A percentile compares a stretch with the other conserved stretches of the same genome.
These are phyloP conservation scores for Erysiphe pisi DNA, from an alignment of 2,329 filamentous ascomycete species.

Conservation along the genomic window DNA sequence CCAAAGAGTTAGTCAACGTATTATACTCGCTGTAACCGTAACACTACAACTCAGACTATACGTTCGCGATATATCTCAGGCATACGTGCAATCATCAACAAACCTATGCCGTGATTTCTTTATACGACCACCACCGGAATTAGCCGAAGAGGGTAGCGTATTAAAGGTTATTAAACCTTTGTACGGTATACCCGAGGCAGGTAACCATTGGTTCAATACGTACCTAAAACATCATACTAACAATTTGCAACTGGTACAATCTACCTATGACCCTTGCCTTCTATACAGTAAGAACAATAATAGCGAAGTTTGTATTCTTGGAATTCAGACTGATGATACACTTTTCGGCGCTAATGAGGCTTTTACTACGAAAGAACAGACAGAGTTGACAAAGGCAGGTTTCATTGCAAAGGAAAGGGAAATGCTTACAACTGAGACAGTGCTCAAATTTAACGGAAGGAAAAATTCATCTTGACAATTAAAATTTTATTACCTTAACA, in stretches of 20 bases:
- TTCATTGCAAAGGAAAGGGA: too few relatives aligned
- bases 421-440: too few relatives aligned
- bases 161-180: neutral
- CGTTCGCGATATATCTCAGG: neutral
- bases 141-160: neutral
- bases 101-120: neutral
- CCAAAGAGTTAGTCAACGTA: neutral
- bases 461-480: too few relatives aligned
- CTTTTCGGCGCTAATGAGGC: too few relatives aligned
- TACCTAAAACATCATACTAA: neutral
- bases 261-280: conserved; percentile 28
- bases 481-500: too few relatives aligned
- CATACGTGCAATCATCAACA: neutral
- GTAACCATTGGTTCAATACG: neutral
- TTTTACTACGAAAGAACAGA: too few relatives aligned
- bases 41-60: neutral
- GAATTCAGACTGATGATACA: conserved; percentile 28
- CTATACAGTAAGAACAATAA: conserved; percentile 21
- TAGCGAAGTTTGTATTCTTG: conserved; percentile 19
- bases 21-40: neutral
- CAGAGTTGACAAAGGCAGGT: too few relatives aligned
- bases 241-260: neutral
- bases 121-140: neutral
- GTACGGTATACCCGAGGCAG: neutral
- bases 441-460: too few relatives aligned